phyloP scores from a whole-genome alignment of 495 filamentous ascomycete species.

The Lophiotrema nucula region DNA sequence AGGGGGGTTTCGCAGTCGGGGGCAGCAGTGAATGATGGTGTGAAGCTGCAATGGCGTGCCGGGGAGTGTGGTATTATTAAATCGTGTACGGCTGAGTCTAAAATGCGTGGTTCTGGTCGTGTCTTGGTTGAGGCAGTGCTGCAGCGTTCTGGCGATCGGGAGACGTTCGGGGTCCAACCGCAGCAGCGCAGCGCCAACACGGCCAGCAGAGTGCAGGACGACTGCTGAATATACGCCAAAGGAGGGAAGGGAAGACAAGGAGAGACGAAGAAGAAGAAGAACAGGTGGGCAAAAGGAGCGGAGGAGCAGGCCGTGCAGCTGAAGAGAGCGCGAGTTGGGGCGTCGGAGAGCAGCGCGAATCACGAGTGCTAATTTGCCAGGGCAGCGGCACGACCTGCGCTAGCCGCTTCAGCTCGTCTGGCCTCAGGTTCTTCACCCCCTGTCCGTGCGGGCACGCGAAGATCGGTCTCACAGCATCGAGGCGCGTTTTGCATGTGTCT shows the following conservation, averaged over 20 bases:
- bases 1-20: too few species aligned
- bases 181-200: not conserved
- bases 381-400: too few species aligned
- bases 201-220: too few species aligned
- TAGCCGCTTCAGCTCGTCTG: too few species aligned
- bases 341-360: not conserved
- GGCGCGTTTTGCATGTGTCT: too few species aligned
- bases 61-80: not conserved
- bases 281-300: slow-evolving; percentile 3
- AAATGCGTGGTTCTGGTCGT: not conserved
- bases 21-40: too few species aligned
- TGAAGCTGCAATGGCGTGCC: too few species aligned
- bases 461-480: too few species aligned
- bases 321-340: slow-evolving; percentile 5
- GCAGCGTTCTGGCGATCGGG: not conserved
- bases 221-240: not conserved
- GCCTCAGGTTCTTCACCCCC: too few species aligned
- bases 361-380: not conserved
- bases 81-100: slow-evolving; percentile 2
- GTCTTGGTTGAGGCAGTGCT: not conserved
- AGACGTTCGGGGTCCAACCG: not conserved
- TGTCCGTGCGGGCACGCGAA: too few species aligned
- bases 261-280: slow-evolving; percentile 1
- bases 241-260: slow-evolving; percentile 1
- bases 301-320: slow-evolving; percentile 17